Percentiles rank a stretch among this genome's conserved stretches.
Conservation (phyloP, 805 yeast species). For the Saturnispora halmiae region DNA sequence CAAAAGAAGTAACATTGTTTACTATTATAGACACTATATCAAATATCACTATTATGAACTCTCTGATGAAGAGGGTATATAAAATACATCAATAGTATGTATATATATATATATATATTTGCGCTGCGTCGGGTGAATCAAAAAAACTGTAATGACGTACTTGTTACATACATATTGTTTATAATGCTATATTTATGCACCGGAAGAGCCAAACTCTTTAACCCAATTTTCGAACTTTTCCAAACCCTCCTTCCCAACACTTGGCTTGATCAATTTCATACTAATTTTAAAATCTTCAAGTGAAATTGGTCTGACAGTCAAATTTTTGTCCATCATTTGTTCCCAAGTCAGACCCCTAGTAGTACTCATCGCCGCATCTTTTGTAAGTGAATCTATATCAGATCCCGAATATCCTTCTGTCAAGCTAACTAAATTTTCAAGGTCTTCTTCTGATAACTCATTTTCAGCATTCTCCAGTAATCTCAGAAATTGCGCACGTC, state of each 20-base stretch:
- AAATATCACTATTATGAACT: not conserved
- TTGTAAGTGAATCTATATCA: slow-evolving; percentile 87
- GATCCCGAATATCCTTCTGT: slow-evolving; percentile 77
- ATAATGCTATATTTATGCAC: too few species aligned
- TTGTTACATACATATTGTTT: too few species aligned
- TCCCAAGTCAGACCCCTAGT: slow-evolving; percentile 82
- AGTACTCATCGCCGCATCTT: slow-evolving; percentile 98
- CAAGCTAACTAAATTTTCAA: slow-evolving; percentile 46
- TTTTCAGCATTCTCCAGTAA: slow-evolving; percentile 66
- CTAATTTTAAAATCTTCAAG: slow-evolving; percentile 68
- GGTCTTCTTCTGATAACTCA: slow-evolving; percentile 55
- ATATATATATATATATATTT: slow-evolving; percentile 1
- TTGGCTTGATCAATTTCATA: slow-evolving; percentile 72
- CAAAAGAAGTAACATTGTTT: not conserved
- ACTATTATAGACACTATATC: slow-evolving; percentile 2
- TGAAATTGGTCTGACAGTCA: slow-evolving; percentile 67
- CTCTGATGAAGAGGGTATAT: not conserved
- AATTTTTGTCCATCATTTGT: slow-evolving; percentile 57
- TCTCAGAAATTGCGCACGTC: slow-evolving; percentile 60
- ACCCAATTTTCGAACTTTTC: slow-evolving; percentile 86
- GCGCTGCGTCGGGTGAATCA: too few species aligned
- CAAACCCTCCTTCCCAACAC: slow-evolving; percentile 78
- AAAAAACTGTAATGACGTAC: too few species aligned
- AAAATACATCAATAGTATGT: not conserved
- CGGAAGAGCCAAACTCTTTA: slow-evolving; percentile 73